Percentiles rank a stretch among this genome's conserved stretches.
phyloP scores from a whole-genome alignment of 495 filamentous ascomycete species.

The Xylaria scruposa region DNA sequence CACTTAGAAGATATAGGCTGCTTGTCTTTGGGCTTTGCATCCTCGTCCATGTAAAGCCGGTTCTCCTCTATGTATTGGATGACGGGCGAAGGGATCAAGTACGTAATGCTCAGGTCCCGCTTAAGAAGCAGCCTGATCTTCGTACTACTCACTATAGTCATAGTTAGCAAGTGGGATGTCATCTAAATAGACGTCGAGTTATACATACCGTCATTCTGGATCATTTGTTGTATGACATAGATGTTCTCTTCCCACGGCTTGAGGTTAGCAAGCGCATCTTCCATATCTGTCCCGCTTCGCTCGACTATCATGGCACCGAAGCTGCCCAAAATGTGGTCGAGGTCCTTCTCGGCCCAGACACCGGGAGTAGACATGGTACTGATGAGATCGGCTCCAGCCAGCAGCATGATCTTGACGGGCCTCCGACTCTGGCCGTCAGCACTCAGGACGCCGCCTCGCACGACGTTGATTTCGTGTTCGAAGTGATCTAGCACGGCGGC shows the following conservation, averaged over 20 bases:
- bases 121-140: constrained; percentile 86
- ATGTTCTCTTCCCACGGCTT: constrained; percentile 76
- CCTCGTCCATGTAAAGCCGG: constrained; percentile 73
- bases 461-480: constrained; percentile 82
- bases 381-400: constrained; percentile 83
- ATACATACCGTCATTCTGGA: constrained; percentile 64
- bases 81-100: constrained; percentile 51
- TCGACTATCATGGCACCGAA: constrained; percentile 92
- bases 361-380: constrained; percentile 67
- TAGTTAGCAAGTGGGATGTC: constrained; percentile 34
- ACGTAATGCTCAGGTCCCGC: constrained; percentile 77
- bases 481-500: constrained; percentile 90
- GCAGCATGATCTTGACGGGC: constrained; percentile 70
- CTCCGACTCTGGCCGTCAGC: constrained; percentile 60
- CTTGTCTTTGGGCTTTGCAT: constrained; percentile 44
- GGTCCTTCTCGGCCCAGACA: constrained; percentile 82
- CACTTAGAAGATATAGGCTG: constrained; percentile 27
- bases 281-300: constrained; percentile 86
- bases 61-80: constrained; percentile 82
- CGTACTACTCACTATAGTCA: constrained; percentile 74
- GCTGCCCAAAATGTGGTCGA: constrained; percentile 84
- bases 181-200: not conserved
- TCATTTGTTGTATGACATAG: constrained; percentile 84
- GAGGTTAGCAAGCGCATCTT: constrained; percentile 77
- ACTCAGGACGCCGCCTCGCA: constrained; percentile 74